Evolutionary conservation across 371 early-diverging fungal species (phyloP).

Genomic region (Synchytrium microbalum): DNA sequence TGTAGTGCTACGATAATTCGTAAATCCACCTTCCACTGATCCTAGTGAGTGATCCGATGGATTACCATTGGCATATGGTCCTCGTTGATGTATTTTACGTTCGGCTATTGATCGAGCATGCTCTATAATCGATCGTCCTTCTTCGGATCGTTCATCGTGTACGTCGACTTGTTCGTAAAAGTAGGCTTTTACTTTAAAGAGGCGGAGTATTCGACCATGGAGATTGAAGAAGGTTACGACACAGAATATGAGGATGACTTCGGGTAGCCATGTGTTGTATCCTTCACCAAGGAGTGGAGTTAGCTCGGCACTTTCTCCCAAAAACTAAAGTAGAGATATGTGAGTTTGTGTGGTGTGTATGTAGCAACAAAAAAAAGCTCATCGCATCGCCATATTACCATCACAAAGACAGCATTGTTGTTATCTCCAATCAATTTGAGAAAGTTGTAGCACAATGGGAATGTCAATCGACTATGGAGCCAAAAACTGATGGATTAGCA

Average conservation of each 20-base stretch:
- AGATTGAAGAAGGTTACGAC: slow-evolving; percentile 66
- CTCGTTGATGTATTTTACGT: neutral
- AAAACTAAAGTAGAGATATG: slow-evolving; percentile 23
- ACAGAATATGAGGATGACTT: slow-evolving; percentile 67
- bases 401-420: slow-evolving; percentile 34
- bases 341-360: neutral
- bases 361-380: neutral
- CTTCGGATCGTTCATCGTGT: slow-evolving; percentile 43
- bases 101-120: slow-evolving; percentile 22
- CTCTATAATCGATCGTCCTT: slow-evolving; percentile 30
- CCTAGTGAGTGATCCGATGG: neutral
- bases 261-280: slow-evolving; percentile 85
- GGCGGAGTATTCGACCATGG: slow-evolving; percentile 64
- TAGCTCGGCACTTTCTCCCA: slow-evolving; percentile 55
- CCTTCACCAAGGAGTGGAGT: slow-evolving; percentile 80
- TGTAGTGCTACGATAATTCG: too few relatives aligned
- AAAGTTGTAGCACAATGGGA: slow-evolving; percentile 91
- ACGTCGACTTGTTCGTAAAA: slow-evolving; percentile 49
- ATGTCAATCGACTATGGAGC: slow-evolving; percentile 38
- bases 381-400: slow-evolving; percentile 13
- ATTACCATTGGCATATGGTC: neutral
- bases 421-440: slow-evolving; percentile 60
- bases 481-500: slow-evolving; percentile 3
- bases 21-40: neutral
- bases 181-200: slow-evolving; percentile 53